Evolutionary conservation across 257 asterid genomes (phyloP).

Genomic region (Rehmannia glutinosa): DNA sequence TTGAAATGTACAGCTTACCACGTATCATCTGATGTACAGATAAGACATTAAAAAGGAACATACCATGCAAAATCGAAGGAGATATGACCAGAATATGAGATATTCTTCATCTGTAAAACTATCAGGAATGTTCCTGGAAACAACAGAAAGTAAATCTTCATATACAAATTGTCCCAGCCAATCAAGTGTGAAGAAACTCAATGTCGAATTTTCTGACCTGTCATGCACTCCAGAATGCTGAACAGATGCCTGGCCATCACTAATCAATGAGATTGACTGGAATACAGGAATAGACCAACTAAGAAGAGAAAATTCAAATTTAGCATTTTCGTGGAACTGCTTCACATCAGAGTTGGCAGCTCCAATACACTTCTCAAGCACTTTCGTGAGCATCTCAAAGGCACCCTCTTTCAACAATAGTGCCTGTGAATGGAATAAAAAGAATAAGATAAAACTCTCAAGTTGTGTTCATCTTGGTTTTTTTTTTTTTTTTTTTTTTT

Average conservation of each 20-base stretch:
- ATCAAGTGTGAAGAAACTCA: neutral
- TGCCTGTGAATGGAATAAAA: conserved; percentile 40
- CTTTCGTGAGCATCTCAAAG: conserved; percentile 52
- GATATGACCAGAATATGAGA: conserved; percentile 39
- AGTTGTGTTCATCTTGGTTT: neutral
- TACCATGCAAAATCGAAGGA: conserved; percentile 69
- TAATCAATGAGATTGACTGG: conserved; percentile 55
- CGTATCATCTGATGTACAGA: neutral
- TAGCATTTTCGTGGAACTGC: conserved; percentile 40
- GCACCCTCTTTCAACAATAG: conserved; percentile 70
- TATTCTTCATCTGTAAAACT: conserved; percentile 53
- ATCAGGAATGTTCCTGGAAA: conserved; percentile 44
- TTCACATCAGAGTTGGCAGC: conserved; percentile 45
- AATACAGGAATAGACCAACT: conserved; percentile 71
- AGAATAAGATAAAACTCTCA: conserved; percentile 19
- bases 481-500: no score
- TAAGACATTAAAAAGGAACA: conserved; percentile 8
- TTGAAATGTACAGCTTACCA: neutral
- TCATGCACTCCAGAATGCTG: conserved; percentile 40
- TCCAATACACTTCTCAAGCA: conserved; percentile 63
- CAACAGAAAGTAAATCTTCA: conserved; percentile 17
- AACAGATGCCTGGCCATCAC: conserved; percentile 40
- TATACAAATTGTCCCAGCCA: conserved; percentile 11
- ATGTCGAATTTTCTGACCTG: conserved; percentile 43
- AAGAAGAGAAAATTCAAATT: conserved; percentile 39